A percentile compares a stretch with the other conserved stretches of the same genome.
Evolutionary conservation across 352 stramenopile species (phyloP).

Genomic region (Phytopythium boreale): DNA sequence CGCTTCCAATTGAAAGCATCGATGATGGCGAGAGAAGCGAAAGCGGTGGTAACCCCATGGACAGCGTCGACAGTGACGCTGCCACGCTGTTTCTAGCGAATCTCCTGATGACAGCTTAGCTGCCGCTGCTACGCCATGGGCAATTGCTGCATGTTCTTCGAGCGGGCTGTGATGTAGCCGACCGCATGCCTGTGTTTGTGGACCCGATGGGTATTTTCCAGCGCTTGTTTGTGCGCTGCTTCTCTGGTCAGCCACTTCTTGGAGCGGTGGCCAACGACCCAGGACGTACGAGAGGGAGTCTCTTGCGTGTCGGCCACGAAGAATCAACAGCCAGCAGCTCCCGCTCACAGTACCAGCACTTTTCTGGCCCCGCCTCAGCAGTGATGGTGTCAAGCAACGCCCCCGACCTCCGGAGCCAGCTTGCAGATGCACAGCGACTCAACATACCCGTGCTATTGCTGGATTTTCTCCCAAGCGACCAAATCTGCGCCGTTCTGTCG

Average conservation of each 20-base stretch:
- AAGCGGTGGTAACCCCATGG: not conserved
- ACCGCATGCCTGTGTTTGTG: constrained; percentile 41
- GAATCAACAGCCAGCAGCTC: not conserved
- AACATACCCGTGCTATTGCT: constrained; percentile 31
- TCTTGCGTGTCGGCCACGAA: not conserved
- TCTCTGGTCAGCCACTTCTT: constrained; percentile 39
- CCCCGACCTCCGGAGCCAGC: constrained; percentile 12
- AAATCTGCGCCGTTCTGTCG: not conserved
- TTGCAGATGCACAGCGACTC: constrained; percentile 27
- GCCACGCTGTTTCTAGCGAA: not conserved
- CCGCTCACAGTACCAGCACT: not conserved
- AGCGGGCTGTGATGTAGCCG: constrained; percentile 25
- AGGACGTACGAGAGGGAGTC: not conserved
- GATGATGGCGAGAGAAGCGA: not conserved
- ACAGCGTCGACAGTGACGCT: not conserved
- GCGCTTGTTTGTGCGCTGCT: constrained; percentile 43
- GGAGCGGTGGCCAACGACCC: not conserved
- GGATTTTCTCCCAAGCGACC: constrained; percentile 22
- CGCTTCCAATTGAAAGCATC: not conserved
- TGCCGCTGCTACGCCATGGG: constrained; percentile 28
- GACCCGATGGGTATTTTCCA: constrained; percentile 40
- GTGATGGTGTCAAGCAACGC: constrained; percentile 38
- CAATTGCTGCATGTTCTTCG: constrained; percentile 13
- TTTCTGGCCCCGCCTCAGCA: constrained; percentile 5
- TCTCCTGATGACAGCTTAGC: constrained; percentile 36